These are phyloP conservation scores for Saturnispora sekii DNA, from an alignment of 805 yeast species.

Conservation along the genomic window DNA sequence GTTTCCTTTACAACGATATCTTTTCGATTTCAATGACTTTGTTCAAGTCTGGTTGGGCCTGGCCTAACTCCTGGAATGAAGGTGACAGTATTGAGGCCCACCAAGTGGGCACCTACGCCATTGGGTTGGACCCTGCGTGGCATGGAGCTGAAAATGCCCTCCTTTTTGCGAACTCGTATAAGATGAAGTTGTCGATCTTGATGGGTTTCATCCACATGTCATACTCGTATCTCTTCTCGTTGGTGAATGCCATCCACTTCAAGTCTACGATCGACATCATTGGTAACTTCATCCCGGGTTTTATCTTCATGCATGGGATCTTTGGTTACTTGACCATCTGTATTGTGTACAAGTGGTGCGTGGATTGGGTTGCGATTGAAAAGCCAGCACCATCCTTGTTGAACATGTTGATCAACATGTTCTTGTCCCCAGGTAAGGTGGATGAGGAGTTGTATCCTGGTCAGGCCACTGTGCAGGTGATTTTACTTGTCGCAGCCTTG, in stretches of 20 bases:
- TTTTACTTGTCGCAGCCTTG: conserved; percentile 66
- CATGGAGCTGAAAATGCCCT: conserved; percentile 93
- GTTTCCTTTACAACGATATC: conserved; percentile 85
- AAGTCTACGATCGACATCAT: conserved; percentile 67
- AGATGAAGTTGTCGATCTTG: conserved; percentile 90
- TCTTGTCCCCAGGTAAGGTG: conserved; percentile 81
- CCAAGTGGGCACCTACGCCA: conserved; percentile 57
- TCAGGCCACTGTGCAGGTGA: conserved; percentile 66
- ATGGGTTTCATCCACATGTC: conserved; percentile 96
- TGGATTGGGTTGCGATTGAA: conserved; percentile 75
- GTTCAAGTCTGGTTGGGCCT: conserved; percentile 85
- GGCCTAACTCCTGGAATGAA: conserved; percentile 67
- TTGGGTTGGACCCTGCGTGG: conserved; percentile 94
- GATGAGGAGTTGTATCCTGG: conserved; percentile 75
- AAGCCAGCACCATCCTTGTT: conserved; percentile 85
- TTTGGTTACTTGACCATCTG: conserved; percentile 85
- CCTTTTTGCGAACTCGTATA: conserved; percentile 87
- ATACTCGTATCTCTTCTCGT: conserved; percentile 76
- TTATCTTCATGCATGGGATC: conserved; percentile 90
- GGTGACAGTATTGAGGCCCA: conserved; percentile 66
- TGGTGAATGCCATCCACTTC: conserved; percentile 67
- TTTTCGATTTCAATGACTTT: conserved; percentile 86
- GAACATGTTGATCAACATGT: conserved; percentile 94
- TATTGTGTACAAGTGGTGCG: conserved; percentile 88
- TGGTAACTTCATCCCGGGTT: conserved; percentile 78